Percentiles rank a stretch among this genome's conserved stretches.
These are phyloP conservation scores for Knoxia roxburghii DNA, from an alignment of 257 asterid genomes.

Conservation along the genomic window DNA sequence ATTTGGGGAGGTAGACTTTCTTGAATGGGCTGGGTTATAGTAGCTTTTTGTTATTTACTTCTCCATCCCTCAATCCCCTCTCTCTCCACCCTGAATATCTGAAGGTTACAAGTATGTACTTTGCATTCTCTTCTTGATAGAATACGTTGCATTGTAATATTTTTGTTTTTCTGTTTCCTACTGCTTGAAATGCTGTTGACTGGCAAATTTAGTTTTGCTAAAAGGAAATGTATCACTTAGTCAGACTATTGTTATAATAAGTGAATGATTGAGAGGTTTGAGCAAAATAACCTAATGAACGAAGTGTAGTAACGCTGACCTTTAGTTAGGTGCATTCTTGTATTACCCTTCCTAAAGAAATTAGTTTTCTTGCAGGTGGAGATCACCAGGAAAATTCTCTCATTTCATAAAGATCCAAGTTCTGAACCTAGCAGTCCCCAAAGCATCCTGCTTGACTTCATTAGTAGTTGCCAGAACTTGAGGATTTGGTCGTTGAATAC, in stretches of 20 bases:
- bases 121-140: neutral
- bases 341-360: neutral
- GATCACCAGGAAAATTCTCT: conserved; percentile 82
- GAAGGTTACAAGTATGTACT: conserved; percentile 1
- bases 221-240: neutral
- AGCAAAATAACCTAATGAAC: neutral
- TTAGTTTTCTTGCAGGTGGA: conserved; percentile 65
- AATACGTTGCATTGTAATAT: neutral
- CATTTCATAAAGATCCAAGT: conserved; percentile 90
- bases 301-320: neutral
- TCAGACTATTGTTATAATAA: no score
- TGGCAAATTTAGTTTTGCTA: neutral
- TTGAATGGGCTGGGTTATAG: neutral
- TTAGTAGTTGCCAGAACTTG: conserved; percentile 97
- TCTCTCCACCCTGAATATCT: neutral
- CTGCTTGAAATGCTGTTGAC: neutral
- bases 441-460: conserved; percentile 86
- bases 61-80: no score
- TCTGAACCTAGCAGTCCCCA: conserved; percentile 87
- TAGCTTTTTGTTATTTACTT: neutral
- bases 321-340: neutral
- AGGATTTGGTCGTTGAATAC: conserved; percentile 88
- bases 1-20: neutral
- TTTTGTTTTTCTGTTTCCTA: neutral
- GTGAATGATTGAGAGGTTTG: neutral